These are phyloP conservation scores for Chalciporus piperatus DNA, from an alignment of 768 basidiomycete genomes.

Conservation along the genomic window DNA sequence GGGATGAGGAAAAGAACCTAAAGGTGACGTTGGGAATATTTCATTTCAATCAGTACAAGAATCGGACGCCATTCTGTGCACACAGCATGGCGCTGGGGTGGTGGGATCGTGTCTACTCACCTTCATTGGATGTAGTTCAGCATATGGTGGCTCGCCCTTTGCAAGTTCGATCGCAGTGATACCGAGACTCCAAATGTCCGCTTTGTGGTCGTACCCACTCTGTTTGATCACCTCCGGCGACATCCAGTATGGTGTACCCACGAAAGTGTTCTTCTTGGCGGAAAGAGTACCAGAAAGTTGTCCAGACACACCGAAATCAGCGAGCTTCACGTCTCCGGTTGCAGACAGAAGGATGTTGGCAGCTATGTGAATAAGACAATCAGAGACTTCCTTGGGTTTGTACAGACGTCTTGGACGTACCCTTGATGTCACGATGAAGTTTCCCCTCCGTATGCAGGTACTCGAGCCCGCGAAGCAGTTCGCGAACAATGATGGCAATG, in stretches of 20 bases:
- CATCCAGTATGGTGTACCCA: slow-evolving; percentile 99
- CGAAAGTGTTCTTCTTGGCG: slow-evolving; percentile 97
- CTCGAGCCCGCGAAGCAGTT: slow-evolving; percentile 88
- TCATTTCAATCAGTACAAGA: background rate
- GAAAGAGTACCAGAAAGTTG: slow-evolving; percentile 91
- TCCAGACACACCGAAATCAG: slow-evolving; percentile 98
- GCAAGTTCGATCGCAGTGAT: slow-evolving; percentile 98
- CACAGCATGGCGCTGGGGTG: background rate
- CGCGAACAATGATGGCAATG: slow-evolving; percentile 94
- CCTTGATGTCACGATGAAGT: slow-evolving; percentile 99
- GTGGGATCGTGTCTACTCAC: slow-evolving; percentile 38
- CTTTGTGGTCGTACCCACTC: slow-evolving; percentile 98
- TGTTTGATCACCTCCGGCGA: slow-evolving; percentile 99
- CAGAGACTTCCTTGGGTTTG: background rate
- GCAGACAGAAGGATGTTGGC: slow-evolving; percentile 93
- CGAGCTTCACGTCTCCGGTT: slow-evolving; percentile 93
- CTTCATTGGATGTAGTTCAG: slow-evolving; percentile 99
- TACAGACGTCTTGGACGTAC: slow-evolving; percentile 37
- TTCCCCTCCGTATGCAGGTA: slow-evolving; percentile 97
- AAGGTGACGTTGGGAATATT: background rate
- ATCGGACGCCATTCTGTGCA: background rate
- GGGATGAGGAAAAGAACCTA: slow-evolving; percentile 98
- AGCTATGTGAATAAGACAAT: slow-evolving; percentile 43
- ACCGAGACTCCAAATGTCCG: slow-evolving; percentile 98
- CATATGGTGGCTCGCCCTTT: slow-evolving; percentile 97